Conservation (phyloP, 345 rosid genomes). For the Acer campestre region DNA sequence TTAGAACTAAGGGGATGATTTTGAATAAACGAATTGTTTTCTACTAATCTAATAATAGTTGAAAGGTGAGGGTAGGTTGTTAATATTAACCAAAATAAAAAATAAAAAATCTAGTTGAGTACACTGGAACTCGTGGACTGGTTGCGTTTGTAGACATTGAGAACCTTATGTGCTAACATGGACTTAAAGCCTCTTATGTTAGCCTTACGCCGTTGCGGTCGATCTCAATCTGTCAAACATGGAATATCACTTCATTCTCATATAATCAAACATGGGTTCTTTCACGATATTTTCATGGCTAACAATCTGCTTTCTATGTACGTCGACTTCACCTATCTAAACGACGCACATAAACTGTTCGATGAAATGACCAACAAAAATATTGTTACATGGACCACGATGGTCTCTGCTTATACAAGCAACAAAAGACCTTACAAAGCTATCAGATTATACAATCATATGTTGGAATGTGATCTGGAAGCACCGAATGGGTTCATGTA, state of each 20-base stretch:
- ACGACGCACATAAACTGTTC: constrained; percentile 51
- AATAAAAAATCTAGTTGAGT: too few species aligned
- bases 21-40: too few species aligned
- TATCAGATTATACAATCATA: constrained; percentile 40
- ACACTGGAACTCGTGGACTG: too few species aligned
- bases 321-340: constrained; percentile 25
- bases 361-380: constrained; percentile 66
- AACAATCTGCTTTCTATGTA: constrained; percentile 59
- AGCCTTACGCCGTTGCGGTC: constrained; percentile 62
- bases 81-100: too few species aligned
- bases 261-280: constrained; percentile 42
- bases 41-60: too few species aligned
- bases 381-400: constrained; percentile 64
- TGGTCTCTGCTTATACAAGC: constrained; percentile 54
- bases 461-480: constrained; percentile 43
- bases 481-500: constrained; percentile 61
- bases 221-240: constrained; percentile 37
- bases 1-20: too few species aligned
- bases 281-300: constrained; percentile 39
- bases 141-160: too few species aligned
- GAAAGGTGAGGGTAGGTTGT: too few species aligned
- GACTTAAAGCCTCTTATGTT: constrained; percentile 43
- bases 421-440: constrained; percentile 46
- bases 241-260: constrained; percentile 53
- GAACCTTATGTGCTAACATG: constrained; percentile 12